A percentile compares a stretch with the other conserved stretches of the same genome.
Conservation (phyloP, 2,329 filamentous ascomycete genomes). For the Xylaria sp. region DNA sequence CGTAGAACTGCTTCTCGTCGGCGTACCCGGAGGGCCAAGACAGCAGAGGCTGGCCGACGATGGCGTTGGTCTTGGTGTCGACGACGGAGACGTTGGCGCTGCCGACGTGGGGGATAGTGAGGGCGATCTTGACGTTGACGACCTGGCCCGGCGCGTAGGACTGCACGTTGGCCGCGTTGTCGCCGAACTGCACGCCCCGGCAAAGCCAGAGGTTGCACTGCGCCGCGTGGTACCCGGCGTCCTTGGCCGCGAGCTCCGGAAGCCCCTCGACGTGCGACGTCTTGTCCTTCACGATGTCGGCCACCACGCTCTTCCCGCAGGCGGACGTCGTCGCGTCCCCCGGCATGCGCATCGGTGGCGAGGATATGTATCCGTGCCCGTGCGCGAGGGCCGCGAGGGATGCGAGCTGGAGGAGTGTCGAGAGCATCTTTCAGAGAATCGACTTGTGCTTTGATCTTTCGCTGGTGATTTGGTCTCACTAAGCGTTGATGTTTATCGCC, state of each 20-base stretch:
- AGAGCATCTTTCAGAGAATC: constrained; percentile 38
- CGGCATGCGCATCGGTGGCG: constrained; percentile 41
- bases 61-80: constrained; percentile 55
- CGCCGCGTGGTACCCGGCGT: constrained; percentile 42
- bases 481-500: not conserved
- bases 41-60: constrained; percentile 51
- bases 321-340: constrained; percentile 43
- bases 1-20: constrained; percentile 46
- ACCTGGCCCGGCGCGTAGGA: constrained; percentile 54
- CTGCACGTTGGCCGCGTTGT: constrained; percentile 54
- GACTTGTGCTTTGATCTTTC: not conserved
- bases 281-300: constrained; percentile 44
- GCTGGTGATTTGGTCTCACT: not conserved
- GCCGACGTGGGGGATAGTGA: constrained; percentile 59
- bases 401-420: constrained; percentile 38
- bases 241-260: constrained; percentile 46
- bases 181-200: constrained; percentile 54
- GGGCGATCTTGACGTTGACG: constrained; percentile 55
- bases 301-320: constrained; percentile 43
- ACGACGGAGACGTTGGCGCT: constrained; percentile 61
- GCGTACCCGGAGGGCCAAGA: constrained; percentile 46
- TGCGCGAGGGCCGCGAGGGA: constrained; percentile 41
- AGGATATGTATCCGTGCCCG: constrained; percentile 45
- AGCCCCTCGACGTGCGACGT: constrained; percentile 49
- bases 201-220: constrained; percentile 53